Evolutionary conservation across 2,329 filamentous ascomycete genomes (phyloP), one percentile per base, ranked within the genome.

Genomic region (Talaromyces sp.): DNA sequence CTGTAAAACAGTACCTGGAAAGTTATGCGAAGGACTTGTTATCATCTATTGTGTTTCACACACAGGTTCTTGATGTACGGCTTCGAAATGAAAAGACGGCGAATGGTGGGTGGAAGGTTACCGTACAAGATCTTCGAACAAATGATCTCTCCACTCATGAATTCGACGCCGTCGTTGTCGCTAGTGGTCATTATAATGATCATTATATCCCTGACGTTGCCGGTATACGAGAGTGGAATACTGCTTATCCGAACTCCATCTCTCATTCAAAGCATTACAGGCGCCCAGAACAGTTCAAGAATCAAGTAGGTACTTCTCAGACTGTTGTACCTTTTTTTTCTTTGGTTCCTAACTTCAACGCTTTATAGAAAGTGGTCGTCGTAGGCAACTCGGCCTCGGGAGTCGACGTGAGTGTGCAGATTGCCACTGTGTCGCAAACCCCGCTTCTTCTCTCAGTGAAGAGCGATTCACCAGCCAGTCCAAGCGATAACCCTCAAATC

Each of bases 351-450:
- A 35, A 28, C 25, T 11, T 33, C n/a, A 13, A 50, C 31, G 15
- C 11, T 21, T 11, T 35, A 7, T 36, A 56, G 54, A 95, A 89
- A 71, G 89, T 94, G 10, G 73, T 97, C 5, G 81, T 97, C 0
- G 85, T 97, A 0, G 93, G 93, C 9, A 94, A 90, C 66, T 88
- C 88, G 0, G 88, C 91, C 0, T 96, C 90, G 0, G 93, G 91
- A 0, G 75, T 91, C 15, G 93, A 97, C 67, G 90, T 97, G 65
- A 87, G 87, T 15, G 75, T 80, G 2, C 93, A 97, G 69, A 88
- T 97, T 64, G 82, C 80, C 52, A 68, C 76, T 5, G 78, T 85
- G 36, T 85, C 84, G 67, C 73, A 77, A 61, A 73, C 74, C 2
- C 86, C 84, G 10, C 73, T 94, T 1, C 73, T 93, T n/a, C 62